phyloP scores from a whole-genome alignment of 352 stramenopile species.

The Pythium brassicae region DNA sequence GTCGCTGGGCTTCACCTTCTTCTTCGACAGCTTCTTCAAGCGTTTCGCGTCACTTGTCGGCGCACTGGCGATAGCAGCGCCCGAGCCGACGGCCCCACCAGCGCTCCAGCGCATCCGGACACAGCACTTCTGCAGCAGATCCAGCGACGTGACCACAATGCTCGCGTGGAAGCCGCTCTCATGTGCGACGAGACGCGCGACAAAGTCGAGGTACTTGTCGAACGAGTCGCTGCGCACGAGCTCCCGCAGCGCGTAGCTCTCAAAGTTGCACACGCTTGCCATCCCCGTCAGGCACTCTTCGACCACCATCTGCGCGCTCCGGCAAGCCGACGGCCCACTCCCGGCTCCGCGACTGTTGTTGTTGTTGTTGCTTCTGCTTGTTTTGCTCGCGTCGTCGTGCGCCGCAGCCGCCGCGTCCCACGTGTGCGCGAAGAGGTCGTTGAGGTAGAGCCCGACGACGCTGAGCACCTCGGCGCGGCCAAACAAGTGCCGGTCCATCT shows the following conservation, averaged over 20 bases:
- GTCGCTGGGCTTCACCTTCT: slow-evolving; percentile 5
- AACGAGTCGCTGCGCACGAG: slow-evolving; percentile 36
- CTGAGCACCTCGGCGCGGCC: slow-evolving; percentile 37
- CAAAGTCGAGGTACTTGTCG: slow-evolving; percentile 50
- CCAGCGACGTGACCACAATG: slow-evolving; percentile 55
- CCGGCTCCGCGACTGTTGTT: no score
- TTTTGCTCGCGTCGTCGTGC: no score
- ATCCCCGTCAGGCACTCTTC: slow-evolving; percentile 77
- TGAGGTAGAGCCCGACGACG: slow-evolving; percentile 54
- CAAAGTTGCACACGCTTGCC: slow-evolving; percentile 53
- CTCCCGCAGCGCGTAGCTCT: slow-evolving; percentile 51
- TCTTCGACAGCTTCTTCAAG: background rate
- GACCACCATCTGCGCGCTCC: slow-evolving; percentile 62
- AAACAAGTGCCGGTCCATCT: slow-evolving; percentile 71
- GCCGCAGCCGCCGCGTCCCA: slow-evolving; percentile 17
- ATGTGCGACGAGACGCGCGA: slow-evolving; percentile 29
- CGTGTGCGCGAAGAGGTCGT: slow-evolving; percentile 23
- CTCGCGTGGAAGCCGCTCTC: slow-evolving; percentile 48
- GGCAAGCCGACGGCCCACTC: no score
- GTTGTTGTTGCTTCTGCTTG: background rate
- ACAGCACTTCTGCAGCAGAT: slow-evolving; percentile 73
- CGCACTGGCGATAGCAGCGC: background rate
- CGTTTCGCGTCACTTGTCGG: background rate
- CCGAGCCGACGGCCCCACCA: background rate
- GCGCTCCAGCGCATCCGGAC: slow-evolving; percentile 55